phyloP scores from a whole-genome alignment of 2,329 filamentous ascomycete species.

The Ceratocystis ficicola region DNA sequence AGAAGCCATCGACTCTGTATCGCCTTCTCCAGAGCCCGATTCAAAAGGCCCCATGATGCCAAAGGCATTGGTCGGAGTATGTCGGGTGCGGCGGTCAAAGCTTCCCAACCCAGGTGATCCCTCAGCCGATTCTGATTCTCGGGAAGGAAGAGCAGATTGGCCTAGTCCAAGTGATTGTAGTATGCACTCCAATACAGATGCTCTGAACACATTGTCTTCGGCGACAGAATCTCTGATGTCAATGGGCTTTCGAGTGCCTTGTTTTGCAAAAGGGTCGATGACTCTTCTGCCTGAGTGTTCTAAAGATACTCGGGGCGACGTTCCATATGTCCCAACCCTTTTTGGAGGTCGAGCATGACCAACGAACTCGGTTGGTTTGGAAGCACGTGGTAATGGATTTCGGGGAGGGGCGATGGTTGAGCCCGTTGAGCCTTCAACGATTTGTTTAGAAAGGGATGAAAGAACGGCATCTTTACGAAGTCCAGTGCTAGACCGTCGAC shows the following conservation, averaged over 20 bases:
- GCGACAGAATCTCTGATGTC: conserved; percentile 72
- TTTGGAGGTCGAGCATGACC: not conserved
- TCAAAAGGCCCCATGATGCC: conserved; percentile 82
- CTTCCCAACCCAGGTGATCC: conserved; percentile 64
- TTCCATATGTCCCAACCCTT: conserved; percentile 16
- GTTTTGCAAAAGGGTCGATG: conserved; percentile 22
- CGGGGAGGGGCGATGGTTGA: conserved; percentile 33
- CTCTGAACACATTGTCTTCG: conserved; percentile 78
- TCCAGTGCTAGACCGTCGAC: conserved; percentile 44
- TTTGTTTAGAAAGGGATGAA: conserved; percentile 48
- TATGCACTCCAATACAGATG: conserved; percentile 87
- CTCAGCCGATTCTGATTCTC: conserved; percentile 63
- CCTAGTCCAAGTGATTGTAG: conserved; percentile 84
- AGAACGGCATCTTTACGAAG: conserved; percentile 69
- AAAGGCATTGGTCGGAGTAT: conserved; percentile 57
- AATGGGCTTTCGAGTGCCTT: conserved; percentile 27
- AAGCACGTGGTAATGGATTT: conserved; percentile 21
- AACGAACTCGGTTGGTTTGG: not conserved
- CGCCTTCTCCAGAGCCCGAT: conserved; percentile 56
- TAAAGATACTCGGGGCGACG: conserved; percentile 15
- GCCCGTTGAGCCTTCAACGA: conserved; percentile 34
- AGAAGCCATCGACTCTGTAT: conserved; percentile 74
- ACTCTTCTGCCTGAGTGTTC: conserved; percentile 14
- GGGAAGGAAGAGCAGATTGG: conserved; percentile 50
- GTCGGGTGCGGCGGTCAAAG: conserved; percentile 14